Base-by-base conservation (phyloP, 1,284 basidiomycete genomes). In the Grifola frondosa region DNA sequence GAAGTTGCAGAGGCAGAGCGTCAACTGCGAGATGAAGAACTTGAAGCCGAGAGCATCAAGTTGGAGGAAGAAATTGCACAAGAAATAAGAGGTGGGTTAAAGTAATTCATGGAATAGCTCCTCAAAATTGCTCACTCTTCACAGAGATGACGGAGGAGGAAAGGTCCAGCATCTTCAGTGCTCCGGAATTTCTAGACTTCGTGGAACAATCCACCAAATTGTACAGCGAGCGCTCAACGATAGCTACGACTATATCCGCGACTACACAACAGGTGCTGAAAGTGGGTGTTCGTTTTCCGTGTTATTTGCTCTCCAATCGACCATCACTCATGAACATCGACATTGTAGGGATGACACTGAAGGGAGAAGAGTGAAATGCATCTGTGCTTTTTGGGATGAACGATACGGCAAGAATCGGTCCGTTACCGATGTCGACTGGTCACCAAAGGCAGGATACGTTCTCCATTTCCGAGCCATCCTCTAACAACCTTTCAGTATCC, bases 381-480 rank as follows among this genome's bases (percentile, higher is more conserved):
- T 94, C 17, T 96, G 94, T 56, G 84, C 88, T 22, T 97, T 97
- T 66, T 85, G 77, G 48, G 92, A 95, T 58, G 91, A 95, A 59
- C 76, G 88, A 30, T 89, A 90, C 68, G 87, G 87, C 7, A 88
- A 88, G 62, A 93, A 95, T 57, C 74, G 97, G 40, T 95, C 93
- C 10, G 89, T 99, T 42, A 99, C 97, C 0, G 93, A 91, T 52
- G 74, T 98, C 12, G 97, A 98, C 62, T 99, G 97, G 97, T 97
- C 93, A 39, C 88, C 91, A 2, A 96, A 95, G 74, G 94, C 88
- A 48, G 54, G 68, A 53, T 12, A 15, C 24, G 11, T 20, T 21
- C 11, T 13, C 22, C 34, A 20, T 29, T 40, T 17, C 23, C 5
- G 25, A n/a, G 21, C 24, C 26, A 1, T 24, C 9, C 26, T 22